Base-by-base conservation (phyloP, 352 stramenopile genomes). In the Globisporangium barbulae region DNA sequence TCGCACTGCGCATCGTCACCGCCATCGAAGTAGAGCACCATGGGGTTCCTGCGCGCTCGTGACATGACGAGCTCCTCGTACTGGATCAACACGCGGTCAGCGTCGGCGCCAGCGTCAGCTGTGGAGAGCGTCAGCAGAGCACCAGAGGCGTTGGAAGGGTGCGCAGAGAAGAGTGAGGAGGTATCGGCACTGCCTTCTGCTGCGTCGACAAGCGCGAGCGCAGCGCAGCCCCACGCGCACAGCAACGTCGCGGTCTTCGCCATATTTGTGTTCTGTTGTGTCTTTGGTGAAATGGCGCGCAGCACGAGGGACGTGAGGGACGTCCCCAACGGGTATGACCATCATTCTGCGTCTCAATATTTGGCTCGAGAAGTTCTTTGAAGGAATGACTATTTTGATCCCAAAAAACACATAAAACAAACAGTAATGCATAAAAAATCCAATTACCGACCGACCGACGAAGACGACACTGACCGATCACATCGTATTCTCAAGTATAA, bases 51-150 rank as follows among this genome's bases (percentile, higher is more conserved):
- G 48, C 25, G 48, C 22, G 48, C 25, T 22, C 48, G 30, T 50
- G 45, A 30, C 45, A 17, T 50, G n/a, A 65, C 17, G 22, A 59
- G 39, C 48, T 52, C 19, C 19, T 65, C 59, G 59, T 65, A 65
- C 35, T 57, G 48, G 13, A 33, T 6, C 59, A 48, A 65, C 31
- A n/a, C 22, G 44, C 7, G 21, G 19, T 48, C 56, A 0, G 21
- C 30, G 22, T 62, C 57, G 57, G 28, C 22, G 42, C 8, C 13
- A 13, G 25, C 22, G 42, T 15, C 13, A 13, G 25, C 28, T 9
- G 22, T 42, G 15, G 44, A 33, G 45, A 63, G 41, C 44, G 57
- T 63, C 30, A 35, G 31, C 42, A 63, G 57, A 7, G 42, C 30
- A 3, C 42, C 21, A 13, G 33, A 45, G 0, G 10, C 1, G n/a